Evolutionary conservation across 2,329 filamentous ascomycete species (phyloP), one percentile per base, ranked within the genome.

Genomic region (Arthrobotrys musiformis): DNA sequence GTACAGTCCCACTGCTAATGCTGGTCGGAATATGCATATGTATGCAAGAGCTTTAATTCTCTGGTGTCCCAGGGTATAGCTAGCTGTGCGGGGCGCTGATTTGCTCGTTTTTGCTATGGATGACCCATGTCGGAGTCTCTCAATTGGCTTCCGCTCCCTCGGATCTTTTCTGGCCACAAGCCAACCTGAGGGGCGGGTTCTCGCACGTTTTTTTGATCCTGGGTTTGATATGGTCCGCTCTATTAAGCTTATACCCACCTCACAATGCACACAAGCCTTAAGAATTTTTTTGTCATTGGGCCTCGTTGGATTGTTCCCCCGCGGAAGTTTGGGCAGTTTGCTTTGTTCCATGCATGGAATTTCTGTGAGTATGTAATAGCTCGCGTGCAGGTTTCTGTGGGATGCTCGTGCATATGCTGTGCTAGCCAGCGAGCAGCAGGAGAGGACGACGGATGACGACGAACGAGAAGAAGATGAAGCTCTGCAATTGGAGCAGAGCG

Each of bases 71-170:
- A 60, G 56, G 42, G 42, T 70, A 48, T 62, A 46, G 40, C 40
- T 19, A n/a, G 40, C 40, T 42, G 13, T 54, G 58, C 56, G 46
- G 54, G 70, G 70, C 52, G 70, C 63, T 76, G 56, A 76, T 66
- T 70, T 66, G 64, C 72, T 70, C 73, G 33, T 70, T 70, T 70
- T 70, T 61, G 70, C 70, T 56, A 28, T 46, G 52, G 37, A 58
- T 58, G 17, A 58, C 64, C 52, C 64, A 15, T 60, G 35, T 44
- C n/a, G 24, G 15, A 13, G 35, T 37, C 44, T 37, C 64, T 60
- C 60, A 62, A 77, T 77, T 77, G 73, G 73, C 33, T 77, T 67
- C 73, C 73, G 42, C 40, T 77, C 73, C 73, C 50, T 70, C 61
- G 73, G 73, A 66, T 73, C 28, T 30, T n/a, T n/a, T 30, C 40